Evolutionary conservation across 805 yeast species (phyloP), one percentile per base, ranked within the genome.

Genomic region (Saturnispora bothae): DNA sequence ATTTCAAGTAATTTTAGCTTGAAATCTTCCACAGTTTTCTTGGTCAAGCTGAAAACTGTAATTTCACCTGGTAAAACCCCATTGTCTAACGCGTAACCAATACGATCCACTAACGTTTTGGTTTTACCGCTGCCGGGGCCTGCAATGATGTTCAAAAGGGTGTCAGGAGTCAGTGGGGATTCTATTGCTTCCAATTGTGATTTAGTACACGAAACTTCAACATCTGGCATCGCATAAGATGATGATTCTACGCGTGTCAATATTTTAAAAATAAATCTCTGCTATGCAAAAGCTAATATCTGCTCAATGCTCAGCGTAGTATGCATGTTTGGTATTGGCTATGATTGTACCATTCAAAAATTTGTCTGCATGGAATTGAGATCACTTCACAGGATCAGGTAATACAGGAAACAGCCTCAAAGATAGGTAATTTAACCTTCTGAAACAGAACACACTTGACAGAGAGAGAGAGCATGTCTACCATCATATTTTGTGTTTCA

Each of bases 61-160:
- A 82, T 68, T 36, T 77, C 74, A 3, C 62, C 53, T 0, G 86
- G 83, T 2, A 55, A 55, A 4, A 47, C 43, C 3, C 49, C 52
- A 10, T 59, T 41, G 1, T 52, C 43, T 4, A 79, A 48, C 44
- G 76, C 44, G 41, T 68, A 61, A 2, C 69, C 69, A 0, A 80
- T 63, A 42, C 82, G 63, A 22, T 66, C 61, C 4, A 73, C 67
- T 22, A 80, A 47, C 0, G 85, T 78, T 25, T 62, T 59, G 0
- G 86, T 78, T 49, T 80, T 80, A 2, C 89, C 88, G 7, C 82
- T 69, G 4, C 88, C 86, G 1, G 88, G 85, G 0, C 85, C 85
- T 0, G 86, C 82, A 7, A 65, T 59, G 2, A 80, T 63, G 27
- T 71, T 63, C 5, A 80, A 53, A 0, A 77, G 56, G 6, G 64